Base-by-base conservation (phyloP, 73 alveolate genomes). In the Tetrahymena borealis region DNA sequence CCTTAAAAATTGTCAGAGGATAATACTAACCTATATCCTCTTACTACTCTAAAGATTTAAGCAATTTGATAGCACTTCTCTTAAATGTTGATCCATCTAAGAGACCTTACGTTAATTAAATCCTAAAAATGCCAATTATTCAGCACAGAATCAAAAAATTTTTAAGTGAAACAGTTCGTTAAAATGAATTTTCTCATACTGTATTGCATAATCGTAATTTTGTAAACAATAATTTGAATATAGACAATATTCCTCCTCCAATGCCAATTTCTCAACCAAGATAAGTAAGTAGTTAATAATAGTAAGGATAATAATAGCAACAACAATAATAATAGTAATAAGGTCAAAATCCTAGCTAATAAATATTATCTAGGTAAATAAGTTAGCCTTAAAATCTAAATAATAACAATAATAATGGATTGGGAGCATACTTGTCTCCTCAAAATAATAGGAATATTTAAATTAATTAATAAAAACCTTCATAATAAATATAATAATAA, bases 1-100 rank as follows among this genome's bases (percentile, higher is more conserved):
- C 97, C 35, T 93, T 98, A 91, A 98, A 97, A 93, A 98, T 98
- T 41, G 96, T 97, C 36, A 97, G 91, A 79, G 99, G 99, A 31
- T 92, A 95, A 90, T 95, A 94, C 91, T 90, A 94, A 15, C 98
- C 98, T 35, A 93, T 96, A 38, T 98, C 99, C 0, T 85, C 93
- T 38, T 91, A 91, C 78, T 98, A 94, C 94, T 95, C 98, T 12
- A 94, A 96, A 94, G 99, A 96, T 24, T 40, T 98, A 78, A 94
- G 94, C 91, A 91, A 91, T 32, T 85, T 98, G 85, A 79, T 97
- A 40, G 94, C 96, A 43, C 78, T 60, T 24, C 92, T 97, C 93
- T 96, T 98, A 28, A 93, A 92, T 40, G 96, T 97, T 8, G 98
- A 97, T 91, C 98, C 95, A 33, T 90, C 94, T 39, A 91, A 95